Base-by-base conservation (phyloP, 78 protist species). In the Dictyostelium capitatum region DNA sequence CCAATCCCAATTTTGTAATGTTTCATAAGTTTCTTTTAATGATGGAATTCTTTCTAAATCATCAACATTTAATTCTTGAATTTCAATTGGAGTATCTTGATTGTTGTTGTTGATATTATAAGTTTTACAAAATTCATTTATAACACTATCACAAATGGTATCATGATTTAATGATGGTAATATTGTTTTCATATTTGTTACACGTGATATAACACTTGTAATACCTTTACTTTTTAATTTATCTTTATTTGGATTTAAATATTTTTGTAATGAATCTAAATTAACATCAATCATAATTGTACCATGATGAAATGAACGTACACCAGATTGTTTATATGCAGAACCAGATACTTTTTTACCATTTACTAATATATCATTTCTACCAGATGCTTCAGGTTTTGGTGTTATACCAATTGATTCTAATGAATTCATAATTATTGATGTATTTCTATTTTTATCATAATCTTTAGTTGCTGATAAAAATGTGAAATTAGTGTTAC, bases 161-260 rank as follows among this genome's bases (percentile, higher is more conserved):
- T 85, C 79, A 57, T 94, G 96, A 19, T 32, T 74, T 32, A 82
- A 25, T 30, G 80, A 25, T 23, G 67, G 75, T n/a, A 53, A 51
- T 46, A 94, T 9, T 4, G 79, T 79, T 48, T 79, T 82, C 54
- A 94, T 28, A 47, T 94, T 94, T 46, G 51, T 53, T 8, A 94
- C 96, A 43, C 96, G 56, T 28, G 92, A 48, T 4, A 74, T 80
- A 5, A 82, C 96, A 64, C 91, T 80, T 20, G 84, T 48, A 2
- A 94, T 90, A 12, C 96, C 96, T 41, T 94, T 90, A 64, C 95
- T 90, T 81, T 82, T 91, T 47, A 94, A 56, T 51, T 94, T 94
- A 28, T 89, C 95, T 25, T 79, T 79, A 75, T 89, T 94, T 17
- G 92, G 93, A 56, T 83, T 94, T 12, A 94, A 81, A 53, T 94